Base-by-base conservation (phyloP, 1,284 basidiomycete genomes). In the Cutaneotrichosporon curvatum region DNA sequence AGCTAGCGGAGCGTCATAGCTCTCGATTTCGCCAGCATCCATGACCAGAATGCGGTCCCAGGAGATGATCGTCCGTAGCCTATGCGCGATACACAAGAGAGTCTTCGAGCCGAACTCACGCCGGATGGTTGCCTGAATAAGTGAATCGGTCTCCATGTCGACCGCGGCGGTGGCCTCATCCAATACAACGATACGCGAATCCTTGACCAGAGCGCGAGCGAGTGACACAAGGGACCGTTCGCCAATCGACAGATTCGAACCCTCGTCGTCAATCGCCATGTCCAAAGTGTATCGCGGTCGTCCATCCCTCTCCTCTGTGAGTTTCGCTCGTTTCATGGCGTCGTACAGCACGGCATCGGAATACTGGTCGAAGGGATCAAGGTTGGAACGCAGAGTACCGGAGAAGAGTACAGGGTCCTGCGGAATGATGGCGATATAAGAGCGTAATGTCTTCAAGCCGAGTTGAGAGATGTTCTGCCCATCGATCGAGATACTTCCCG, bases 311-410 rank as follows among this genome's bases (percentile, higher is more conserved):
- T 56, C 47, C 9, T 56, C 53, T 16, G 87, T 78, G 8, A 91
- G 77, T 63, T 85, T 82, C 0, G 87, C 80, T 22, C 87, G 81
- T 55, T 80, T 81, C 32, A 91, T 74, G 8, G 87, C 85, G 58
- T 89, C 86, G 81, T 85, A 88, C 18, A 91, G 74, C 28, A 76
- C 78, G 6, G 79, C 79, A 60, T 90, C 87, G 51, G 82, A 81
- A 58, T 84, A 78, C 40, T 79, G 68, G 45, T 77, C 79, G 70
- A 94, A 84, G 0, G 84, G 84, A 67, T 87, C 83, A 22, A 85
- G 71, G 53, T 82, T 84, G 15, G 77, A 77, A 15, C 83, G 74
- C 3, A 72, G 51, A 2, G 69, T 75, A 4, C 75, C 75, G 66
- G 78, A 73, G 65, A 87, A 84, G 40, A 83, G 61, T 3, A 76